A percentile compares a stretch with the other conserved stretches of the same genome.
Evolutionary conservation across 2,329 filamentous ascomycete species (phyloP).

Genomic region (Arthrobotrys conoides): DNA sequence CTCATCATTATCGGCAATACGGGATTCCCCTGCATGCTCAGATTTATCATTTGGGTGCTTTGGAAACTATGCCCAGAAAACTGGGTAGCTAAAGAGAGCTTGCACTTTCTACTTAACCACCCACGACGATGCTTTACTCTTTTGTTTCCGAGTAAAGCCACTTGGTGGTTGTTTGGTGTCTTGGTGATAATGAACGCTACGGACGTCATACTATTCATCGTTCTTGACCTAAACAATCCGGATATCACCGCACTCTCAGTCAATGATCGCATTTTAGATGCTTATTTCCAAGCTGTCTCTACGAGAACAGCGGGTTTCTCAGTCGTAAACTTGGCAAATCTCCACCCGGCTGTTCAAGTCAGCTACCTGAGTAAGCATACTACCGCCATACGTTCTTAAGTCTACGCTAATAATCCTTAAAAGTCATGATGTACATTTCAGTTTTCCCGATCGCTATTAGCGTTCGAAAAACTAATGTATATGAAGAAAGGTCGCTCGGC

Average conservation of each 20-base stretch:
- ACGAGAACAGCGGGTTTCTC: slow-evolving; percentile 93
- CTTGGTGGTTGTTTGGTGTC: slow-evolving; percentile 95
- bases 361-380: slow-evolving; percentile 77
- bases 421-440: slow-evolving; percentile 99
- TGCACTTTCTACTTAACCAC: slow-evolving; percentile 91
- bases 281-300: slow-evolving; percentile 88
- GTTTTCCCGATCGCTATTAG: slow-evolving; percentile 97
- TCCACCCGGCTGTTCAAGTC: slow-evolving; percentile 93
- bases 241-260: slow-evolving; percentile 78
- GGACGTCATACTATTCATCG: slow-evolving; percentile 90
- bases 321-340: slow-evolving; percentile 79
- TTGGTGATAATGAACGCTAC: slow-evolving; percentile 84
- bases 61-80: slow-evolving; percentile 76
- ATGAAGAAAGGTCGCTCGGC: slow-evolving; percentile 89
- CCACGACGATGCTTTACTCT: slow-evolving; percentile 96
- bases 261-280: slow-evolving; percentile 84
- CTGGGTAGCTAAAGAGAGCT: slow-evolving; percentile 81
- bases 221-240: slow-evolving; percentile 84
- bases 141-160: slow-evolving; percentile 88
- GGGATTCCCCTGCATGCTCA: slow-evolving; percentile 92
- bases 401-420: slow-evolving; percentile 10
- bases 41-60: slow-evolving; percentile 88
- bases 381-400: not conserved
- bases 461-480: slow-evolving; percentile 93
- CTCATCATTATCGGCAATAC: slow-evolving; percentile 96